Percentiles rank a stretch among this genome's conserved stretches.
These are phyloP conservation scores for Lachnellula willkommii DNA, from an alignment of 2,329 filamentous ascomycete genomes.

Conservation along the genomic window DNA sequence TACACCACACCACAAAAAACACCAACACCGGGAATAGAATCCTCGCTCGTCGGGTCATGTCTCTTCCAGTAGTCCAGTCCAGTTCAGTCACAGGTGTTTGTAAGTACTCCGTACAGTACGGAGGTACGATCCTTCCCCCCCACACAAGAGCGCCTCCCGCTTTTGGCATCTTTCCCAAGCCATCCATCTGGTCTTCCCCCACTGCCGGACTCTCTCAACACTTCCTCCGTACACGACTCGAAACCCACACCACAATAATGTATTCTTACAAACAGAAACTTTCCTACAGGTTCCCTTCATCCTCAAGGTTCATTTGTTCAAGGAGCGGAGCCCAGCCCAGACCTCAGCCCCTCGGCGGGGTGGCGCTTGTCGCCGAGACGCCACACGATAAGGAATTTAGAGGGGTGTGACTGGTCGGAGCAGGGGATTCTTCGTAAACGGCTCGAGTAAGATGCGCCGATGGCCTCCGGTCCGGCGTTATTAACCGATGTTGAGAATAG, in stretches of 20 bases:
- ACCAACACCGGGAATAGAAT: constrained; percentile 2
- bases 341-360: background rate
- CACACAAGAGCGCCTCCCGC: constrained; percentile 8
- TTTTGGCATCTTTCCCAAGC: constrained; percentile 8
- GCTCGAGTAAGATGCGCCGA: background rate
- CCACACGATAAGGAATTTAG: constrained; percentile 4
- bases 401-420: background rate
- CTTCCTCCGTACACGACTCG: background rate
- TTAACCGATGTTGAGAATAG: background rate
- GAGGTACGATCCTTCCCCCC: background rate
- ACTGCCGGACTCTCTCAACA: background rate
- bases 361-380: constrained; percentile 1
- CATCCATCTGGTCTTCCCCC: constrained; percentile 4
- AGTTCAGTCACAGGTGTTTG: no score
- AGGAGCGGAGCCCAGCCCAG: background rate
- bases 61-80: no score
- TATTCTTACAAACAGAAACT: constrained; percentile 21
- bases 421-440: background rate
- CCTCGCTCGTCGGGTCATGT: background rate
- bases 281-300: constrained; percentile 11
- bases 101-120: no score
- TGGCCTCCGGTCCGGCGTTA: background rate
- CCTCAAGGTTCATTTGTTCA: background rate
- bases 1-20: background rate
- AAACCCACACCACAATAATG: background rate